Conservation (phyloP, 2,329 filamentous ascomycete genomes). For the Paracorniculantispora psalliotae region DNA sequence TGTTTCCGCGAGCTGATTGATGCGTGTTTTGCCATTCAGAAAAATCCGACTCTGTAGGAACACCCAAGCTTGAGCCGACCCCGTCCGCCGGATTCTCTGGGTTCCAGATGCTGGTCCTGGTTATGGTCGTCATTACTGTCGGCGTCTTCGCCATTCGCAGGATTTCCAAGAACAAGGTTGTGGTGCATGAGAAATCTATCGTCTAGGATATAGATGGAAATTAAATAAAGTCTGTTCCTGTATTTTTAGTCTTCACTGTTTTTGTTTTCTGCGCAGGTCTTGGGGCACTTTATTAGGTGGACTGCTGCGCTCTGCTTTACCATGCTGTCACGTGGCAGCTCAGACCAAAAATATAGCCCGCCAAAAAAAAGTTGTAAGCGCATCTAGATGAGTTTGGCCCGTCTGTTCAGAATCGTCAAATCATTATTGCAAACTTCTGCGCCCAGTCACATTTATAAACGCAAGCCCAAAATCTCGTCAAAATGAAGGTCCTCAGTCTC, state of each 20-base stretch:
- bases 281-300: constrained; percentile 1
- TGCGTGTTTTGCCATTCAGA: constrained; percentile 23
- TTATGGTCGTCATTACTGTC: constrained; percentile 40
- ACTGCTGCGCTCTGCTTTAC: background rate
- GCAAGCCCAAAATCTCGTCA: background rate
- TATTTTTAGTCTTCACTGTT: background rate
- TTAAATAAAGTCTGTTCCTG: background rate
- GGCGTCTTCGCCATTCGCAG: constrained; percentile 19
- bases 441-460: background rate
- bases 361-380: constrained; percentile 29
- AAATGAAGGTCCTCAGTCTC: constrained; percentile 91
- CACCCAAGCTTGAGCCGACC: background rate
- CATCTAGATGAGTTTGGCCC: constrained; percentile 12
- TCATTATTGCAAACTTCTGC: background rate
- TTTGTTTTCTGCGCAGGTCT: background rate
- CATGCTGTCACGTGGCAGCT: constrained; percentile 27
- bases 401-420: background rate
- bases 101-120: constrained; percentile 8
- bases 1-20: constrained; percentile 32
- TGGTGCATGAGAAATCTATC: constrained; percentile 14
- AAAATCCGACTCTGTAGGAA: constrained; percentile 18
- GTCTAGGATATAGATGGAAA: constrained; percentile 3
- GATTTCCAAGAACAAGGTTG: background rate
- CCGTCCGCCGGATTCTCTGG: background rate
- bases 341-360: constrained; percentile 13